Evolutionary conservation across 1,284 basidiomycete genomes (phyloP).

Genomic region (Marasmius oreades): DNA sequence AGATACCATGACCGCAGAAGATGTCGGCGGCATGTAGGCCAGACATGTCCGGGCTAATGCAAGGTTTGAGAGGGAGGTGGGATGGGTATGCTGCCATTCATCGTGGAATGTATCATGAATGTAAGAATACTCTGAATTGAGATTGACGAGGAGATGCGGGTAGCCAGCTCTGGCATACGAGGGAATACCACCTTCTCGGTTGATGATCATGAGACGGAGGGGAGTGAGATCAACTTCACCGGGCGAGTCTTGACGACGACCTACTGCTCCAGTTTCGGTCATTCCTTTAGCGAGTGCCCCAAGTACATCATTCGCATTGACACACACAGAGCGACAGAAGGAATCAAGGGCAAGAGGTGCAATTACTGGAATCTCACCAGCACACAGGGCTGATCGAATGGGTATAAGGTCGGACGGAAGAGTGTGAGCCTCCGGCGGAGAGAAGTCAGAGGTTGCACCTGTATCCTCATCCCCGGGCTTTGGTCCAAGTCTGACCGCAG

Average conservation of each 20-base stretch:
- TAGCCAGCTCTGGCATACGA: conserved; percentile 94
- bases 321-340: conserved; percentile 81
- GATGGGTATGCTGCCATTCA: conserved; percentile 78
- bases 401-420: conserved; percentile 74
- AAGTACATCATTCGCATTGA: conserved; percentile 90
- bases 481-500: conserved; percentile 82
- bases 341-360: conserved; percentile 94
- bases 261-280: conserved; percentile 50
- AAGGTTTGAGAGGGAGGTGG: conserved; percentile 86
- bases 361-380: conserved; percentile 95
- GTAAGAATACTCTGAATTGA: conserved; percentile 84
- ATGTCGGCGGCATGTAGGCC: conserved; percentile 88
- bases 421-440: conserved; percentile 69
- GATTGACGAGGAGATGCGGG: conserved; percentile 95
- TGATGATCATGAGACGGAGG: conserved; percentile 95
- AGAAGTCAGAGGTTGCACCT: conserved; percentile 23
- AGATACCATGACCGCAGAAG: conserved; percentile 94
- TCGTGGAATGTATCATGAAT: conserved; percentile 85
- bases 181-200: conserved; percentile 94
- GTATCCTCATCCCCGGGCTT: conserved; percentile 51
- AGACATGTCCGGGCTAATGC: conserved; percentile 88
- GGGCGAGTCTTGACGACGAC: conserved; percentile 30
- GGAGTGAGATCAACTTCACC: conserved; percentile 79
- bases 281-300: conserved; percentile 88
- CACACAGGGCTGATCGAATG: conserved; percentile 83